Percentiles rank a stretch among this genome's conserved stretches.
Evolutionary conservation across 2,329 filamentous ascomycete species (phyloP).

Genomic region (Diaporthe caulivora): DNA sequence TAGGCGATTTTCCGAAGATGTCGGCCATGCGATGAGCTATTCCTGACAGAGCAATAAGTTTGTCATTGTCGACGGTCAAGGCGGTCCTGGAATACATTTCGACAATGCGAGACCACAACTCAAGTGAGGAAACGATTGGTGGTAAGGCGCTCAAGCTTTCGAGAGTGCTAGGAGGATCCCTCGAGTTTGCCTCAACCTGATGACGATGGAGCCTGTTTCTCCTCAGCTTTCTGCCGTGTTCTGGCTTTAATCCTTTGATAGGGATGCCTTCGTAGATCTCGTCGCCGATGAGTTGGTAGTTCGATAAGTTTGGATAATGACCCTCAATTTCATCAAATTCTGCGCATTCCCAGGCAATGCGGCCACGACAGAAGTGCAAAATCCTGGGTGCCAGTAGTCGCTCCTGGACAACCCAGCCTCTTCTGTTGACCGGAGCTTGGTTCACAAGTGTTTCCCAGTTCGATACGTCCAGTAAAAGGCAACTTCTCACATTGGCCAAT

Average conservation of each 20-base stretch:
- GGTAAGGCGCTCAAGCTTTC: not conserved
- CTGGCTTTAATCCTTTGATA: constrained; percentile 1
- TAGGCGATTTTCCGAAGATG: not conserved
- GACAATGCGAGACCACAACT: constrained; percentile 25
- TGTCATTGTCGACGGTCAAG: constrained; percentile 28
- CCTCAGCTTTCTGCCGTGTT: not conserved
- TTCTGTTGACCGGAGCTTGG: constrained; percentile 35
- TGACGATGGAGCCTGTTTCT: not conserved
- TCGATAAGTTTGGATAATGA: not conserved
- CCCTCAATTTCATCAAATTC: constrained; percentile 31
- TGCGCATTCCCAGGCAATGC: constrained; percentile 42
- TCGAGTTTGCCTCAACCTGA: too few relatives aligned
- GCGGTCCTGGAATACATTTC: constrained; percentile 23
- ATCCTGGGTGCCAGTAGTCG: constrained; percentile 42
- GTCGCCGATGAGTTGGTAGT: not conserved
- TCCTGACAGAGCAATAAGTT: constrained; percentile 37
- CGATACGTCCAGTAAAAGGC: constrained; percentile 18
- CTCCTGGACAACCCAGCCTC: constrained; percentile 45
- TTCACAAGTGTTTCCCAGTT: constrained; percentile 30
- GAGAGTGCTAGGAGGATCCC: not conserved
- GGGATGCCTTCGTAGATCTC: constrained; percentile 2
- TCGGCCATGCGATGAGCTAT: constrained; percentile 31
- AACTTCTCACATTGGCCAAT: not conserved
- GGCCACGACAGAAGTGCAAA: constrained; percentile 42
- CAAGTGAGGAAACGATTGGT: not conserved